phyloP scores from a whole-genome alignment of 352 stramenopile genomes.

The Globisporangium splendens region DNA sequence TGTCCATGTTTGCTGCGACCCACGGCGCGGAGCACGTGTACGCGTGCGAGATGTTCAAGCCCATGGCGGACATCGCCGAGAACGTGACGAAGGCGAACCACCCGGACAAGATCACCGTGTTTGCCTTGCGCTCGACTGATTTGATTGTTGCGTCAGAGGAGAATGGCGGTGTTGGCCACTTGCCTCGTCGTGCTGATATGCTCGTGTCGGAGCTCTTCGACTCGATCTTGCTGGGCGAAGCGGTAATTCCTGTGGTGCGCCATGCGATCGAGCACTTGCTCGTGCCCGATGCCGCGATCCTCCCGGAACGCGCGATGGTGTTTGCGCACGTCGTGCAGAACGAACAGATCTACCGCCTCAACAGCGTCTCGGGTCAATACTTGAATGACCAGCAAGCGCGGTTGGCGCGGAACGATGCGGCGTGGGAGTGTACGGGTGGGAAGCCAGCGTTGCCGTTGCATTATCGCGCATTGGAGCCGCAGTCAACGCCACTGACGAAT shows the following conservation, averaged over 20 bases:
- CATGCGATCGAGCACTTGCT: slow-evolving; percentile 74
- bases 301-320: slow-evolving; percentile 64
- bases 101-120: slow-evolving; percentile 72
- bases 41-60: slow-evolving; percentile 90
- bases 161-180: slow-evolving; percentile 19
- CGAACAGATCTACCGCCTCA: slow-evolving; percentile 63
- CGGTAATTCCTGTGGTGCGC: slow-evolving; percentile 79
- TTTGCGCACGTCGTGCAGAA: slow-evolving; percentile 72
- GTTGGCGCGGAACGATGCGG: slow-evolving; percentile 49
- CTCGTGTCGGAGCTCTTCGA: slow-evolving; percentile 93
- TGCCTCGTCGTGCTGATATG: slow-evolving; percentile 79
- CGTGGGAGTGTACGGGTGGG: slow-evolving; percentile 57
- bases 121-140: slow-evolving; percentile 71
- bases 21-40: slow-evolving; percentile 88
- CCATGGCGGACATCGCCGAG: slow-evolving; percentile 79
- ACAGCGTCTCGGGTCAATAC: slow-evolving; percentile 38
- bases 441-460: slow-evolving; percentile 67
- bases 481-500: slow-evolving; percentile 40
- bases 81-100: slow-evolving; percentile 68
- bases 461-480: slow-evolving; percentile 35
- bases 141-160: slow-evolving; percentile 33
- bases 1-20: slow-evolving; percentile 86
- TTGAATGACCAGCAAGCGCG: slow-evolving; percentile 29
- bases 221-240: slow-evolving; percentile 88
- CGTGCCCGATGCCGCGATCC: slow-evolving; percentile 45